phyloP scores from a whole-genome alignment of 2,329 filamentous ascomycete genomes.

The Magnaporthiopsis poae region DNA sequence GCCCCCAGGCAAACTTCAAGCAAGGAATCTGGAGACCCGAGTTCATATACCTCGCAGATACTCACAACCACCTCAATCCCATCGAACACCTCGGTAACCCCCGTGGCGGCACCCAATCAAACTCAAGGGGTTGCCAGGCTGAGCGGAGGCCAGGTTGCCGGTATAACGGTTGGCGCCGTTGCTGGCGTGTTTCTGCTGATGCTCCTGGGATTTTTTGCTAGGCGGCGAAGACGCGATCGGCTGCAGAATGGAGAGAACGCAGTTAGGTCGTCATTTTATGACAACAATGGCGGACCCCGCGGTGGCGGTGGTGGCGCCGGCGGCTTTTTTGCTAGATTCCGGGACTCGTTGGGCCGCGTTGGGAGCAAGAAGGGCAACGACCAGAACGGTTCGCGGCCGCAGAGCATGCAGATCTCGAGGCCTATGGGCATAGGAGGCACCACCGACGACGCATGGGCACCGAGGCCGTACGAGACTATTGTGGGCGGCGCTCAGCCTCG shows the following conservation, averaged over 20 bases:
- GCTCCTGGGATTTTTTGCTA: slow-evolving; percentile 35
- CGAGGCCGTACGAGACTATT: slow-evolving; percentile 8
- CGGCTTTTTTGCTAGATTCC: slow-evolving; percentile 27
- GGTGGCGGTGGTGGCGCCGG: slow-evolving; percentile 14
- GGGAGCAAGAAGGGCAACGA: slow-evolving; percentile 13
- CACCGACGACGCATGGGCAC: background rate
- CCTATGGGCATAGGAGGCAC: slow-evolving; percentile 22
- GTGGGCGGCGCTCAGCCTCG: slow-evolving; percentile 15
- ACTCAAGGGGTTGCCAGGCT: slow-evolving; percentile 13
- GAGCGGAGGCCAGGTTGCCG: slow-evolving; percentile 40
- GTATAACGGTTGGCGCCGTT: slow-evolving; percentile 46
- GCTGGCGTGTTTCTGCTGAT: slow-evolving; percentile 40
- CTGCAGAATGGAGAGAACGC: slow-evolving; percentile 22
- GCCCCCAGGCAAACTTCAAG: background rate
- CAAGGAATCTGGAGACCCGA: slow-evolving; percentile 39
- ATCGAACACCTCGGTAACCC: background rate
- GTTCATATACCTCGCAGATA: slow-evolving; percentile 2
- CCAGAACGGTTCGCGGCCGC: slow-evolving; percentile 5
- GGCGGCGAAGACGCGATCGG: slow-evolving; percentile 30
- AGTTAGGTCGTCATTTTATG: background rate
- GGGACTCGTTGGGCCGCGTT: slow-evolving; percentile 26
- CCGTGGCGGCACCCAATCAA: background rate
- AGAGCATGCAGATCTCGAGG: slow-evolving; percentile 32
- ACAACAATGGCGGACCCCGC: background rate
- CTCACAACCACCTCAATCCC: slow-evolving; percentile 10